Evolutionary conservation across 140 eudicot species (phyloP).

Genomic region (Ambrosia hybrid): DNA sequence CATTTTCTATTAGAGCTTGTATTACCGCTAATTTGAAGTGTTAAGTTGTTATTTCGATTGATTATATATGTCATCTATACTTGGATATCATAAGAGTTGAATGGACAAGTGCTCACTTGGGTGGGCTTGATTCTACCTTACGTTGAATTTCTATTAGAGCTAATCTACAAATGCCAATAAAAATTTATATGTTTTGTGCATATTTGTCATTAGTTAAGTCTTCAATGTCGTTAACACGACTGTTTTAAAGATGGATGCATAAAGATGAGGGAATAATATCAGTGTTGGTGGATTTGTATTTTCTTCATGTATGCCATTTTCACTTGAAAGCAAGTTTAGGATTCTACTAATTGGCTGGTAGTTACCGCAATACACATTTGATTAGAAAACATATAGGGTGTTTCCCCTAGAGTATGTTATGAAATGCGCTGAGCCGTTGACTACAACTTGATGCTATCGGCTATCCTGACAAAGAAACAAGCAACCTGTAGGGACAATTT

Average conservation of each 20-base stretch:
- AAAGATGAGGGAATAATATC: constrained; percentile 1
- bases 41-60: not conserved
- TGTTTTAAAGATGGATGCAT: not conserved
- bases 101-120: not conserved
- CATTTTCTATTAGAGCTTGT: not conserved
- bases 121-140: not conserved
- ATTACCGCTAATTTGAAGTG: not conserved
- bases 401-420: not conserved
- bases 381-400: not conserved
- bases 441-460: not conserved
- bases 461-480: not conserved
- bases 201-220: not conserved
- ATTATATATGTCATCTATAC: not conserved
- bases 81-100: not conserved
- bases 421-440: not conserved
- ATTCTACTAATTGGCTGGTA: constrained; percentile 1
- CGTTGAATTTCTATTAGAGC: not conserved
- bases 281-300: not conserved
- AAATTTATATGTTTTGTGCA: not conserved
- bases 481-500: not conserved
- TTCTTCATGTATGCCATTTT: not conserved
- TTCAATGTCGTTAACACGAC: not conserved
- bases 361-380: not conserved
- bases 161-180: not conserved
- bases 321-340: not conserved